A percentile compares a stretch with the other conserved stretches of the same genome.
These are phyloP conservation scores for Solanum virginianum DNA, from an alignment of 257 asterid species.

Conservation along the genomic window DNA sequence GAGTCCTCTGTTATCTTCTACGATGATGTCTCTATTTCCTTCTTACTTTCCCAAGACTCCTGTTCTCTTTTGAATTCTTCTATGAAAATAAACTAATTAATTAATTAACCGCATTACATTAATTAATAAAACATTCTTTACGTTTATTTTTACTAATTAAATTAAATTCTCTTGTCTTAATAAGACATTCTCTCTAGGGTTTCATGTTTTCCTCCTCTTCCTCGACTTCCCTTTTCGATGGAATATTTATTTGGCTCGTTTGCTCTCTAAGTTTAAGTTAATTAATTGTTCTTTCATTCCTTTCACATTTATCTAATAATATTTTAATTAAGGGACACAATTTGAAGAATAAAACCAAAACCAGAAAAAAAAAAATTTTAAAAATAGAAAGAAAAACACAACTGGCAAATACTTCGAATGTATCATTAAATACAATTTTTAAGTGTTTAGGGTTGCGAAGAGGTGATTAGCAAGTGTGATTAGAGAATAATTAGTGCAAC, in stretches of 20 bases:
- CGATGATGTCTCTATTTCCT: constrained; percentile 2
- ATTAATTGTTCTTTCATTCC: neutral
- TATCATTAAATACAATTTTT: neutral
- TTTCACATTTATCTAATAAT: neutral
- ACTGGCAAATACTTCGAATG: neutral
- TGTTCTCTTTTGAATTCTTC: neutral
- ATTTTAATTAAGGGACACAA: neutral
- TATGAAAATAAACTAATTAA: neutral
- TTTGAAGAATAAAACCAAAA: neutral
- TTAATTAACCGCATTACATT: neutral
- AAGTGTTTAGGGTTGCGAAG: neutral
- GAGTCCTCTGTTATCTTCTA: constrained; percentile 1
- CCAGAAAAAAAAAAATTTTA: too few relatives aligned
- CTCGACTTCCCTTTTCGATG: neutral
- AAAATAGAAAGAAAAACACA: neutral
- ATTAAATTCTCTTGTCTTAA: neutral
- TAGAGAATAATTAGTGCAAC: neutral
- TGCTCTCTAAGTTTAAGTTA: neutral
- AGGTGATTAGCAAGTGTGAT: neutral
- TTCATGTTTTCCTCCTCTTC: neutral
- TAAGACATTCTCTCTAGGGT: neutral
- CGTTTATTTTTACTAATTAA: neutral
- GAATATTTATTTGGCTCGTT: neutral
- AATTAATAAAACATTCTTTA: neutral
- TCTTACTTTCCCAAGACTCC: constrained; percentile 7